These are phyloP conservation scores for Haplosporangium sp. DNA, from an alignment of 371 early-diverging fungal genomes.

Conservation along the genomic window DNA sequence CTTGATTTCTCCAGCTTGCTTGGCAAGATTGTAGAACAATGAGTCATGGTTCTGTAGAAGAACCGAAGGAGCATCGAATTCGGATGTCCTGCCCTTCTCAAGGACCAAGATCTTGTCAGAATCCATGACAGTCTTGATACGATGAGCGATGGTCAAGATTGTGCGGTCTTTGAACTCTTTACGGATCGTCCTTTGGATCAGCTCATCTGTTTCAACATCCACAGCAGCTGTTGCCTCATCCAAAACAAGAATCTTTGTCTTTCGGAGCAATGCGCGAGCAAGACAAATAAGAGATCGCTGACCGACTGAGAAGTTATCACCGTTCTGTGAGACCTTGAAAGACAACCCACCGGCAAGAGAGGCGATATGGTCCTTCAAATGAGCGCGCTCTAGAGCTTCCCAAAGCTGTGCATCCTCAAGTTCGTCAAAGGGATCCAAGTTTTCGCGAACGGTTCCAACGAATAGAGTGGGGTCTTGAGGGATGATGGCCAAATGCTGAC, in stretches of 20 bases:
- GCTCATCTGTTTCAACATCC: slow-evolving; percentile 72
- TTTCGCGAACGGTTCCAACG: slow-evolving; percentile 55
- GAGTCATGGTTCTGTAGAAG: slow-evolving; percentile 64
- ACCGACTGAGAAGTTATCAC: slow-evolving; percentile 73
- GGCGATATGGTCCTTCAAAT: slow-evolving; percentile 62
- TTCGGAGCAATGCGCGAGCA: slow-evolving; percentile 69
- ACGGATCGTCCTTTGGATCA: slow-evolving; percentile 74
- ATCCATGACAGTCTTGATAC: slow-evolving; percentile 75
- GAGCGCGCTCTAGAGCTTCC: slow-evolving; percentile 67
- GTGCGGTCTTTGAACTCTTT: slow-evolving; percentile 55
- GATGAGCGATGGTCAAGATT: slow-evolving; percentile 53
- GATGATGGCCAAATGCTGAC: slow-evolving; percentile 74
- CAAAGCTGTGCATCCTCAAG: slow-evolving; percentile 70
- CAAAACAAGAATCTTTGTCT: slow-evolving; percentile 71
- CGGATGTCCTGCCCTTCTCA: slow-evolving; percentile 76
- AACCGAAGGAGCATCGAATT: slow-evolving; percentile 72
- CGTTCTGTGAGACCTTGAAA: slow-evolving; percentile 57
- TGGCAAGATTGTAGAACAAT: slow-evolving; percentile 70
- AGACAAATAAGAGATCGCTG: slow-evolving; percentile 78
- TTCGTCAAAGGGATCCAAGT: slow-evolving; percentile 81
- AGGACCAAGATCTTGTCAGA: slow-evolving; percentile 86
- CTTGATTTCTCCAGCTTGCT: slow-evolving; percentile 52
- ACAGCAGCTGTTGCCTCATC: slow-evolving; percentile 80
- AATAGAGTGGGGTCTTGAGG: slow-evolving; percentile 83
- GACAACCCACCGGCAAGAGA: slow-evolving; percentile 60